Evolutionary conservation across 2,329 filamentous ascomycete genomes (phyloP).

Genomic region (Alternaria panax): DNA sequence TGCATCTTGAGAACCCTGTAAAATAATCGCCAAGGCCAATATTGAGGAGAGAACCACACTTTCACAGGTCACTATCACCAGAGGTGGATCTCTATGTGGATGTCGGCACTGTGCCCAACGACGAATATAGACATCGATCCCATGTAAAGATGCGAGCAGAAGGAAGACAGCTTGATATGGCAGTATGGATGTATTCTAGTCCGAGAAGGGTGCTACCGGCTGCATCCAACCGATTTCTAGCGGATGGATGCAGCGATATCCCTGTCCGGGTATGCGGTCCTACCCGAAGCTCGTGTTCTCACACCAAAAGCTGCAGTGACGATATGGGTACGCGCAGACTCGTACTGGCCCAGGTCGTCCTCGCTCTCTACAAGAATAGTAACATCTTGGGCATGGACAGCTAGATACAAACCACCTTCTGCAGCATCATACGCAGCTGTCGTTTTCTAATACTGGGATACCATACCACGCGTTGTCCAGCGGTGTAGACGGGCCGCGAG

Average conservation of each 20-base stretch:
- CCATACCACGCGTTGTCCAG: not conserved
- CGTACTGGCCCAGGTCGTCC: not conserved
- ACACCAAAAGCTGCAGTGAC: not conserved
- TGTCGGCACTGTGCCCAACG: not conserved
- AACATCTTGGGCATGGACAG: not conserved
- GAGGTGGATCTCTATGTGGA: not conserved
- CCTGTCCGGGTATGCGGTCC: slow-evolving; percentile 5
- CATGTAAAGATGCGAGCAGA: not conserved
- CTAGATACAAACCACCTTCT: no score
- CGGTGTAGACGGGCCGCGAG: not conserved
- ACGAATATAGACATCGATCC: not conserved
- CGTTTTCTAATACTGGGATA: not conserved
- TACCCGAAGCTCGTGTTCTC: slow-evolving; percentile 2
- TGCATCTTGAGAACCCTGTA: not conserved
- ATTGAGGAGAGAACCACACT: not conserved
- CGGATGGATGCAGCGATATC: not conserved
- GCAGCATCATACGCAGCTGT: not conserved
- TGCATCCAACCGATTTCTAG: not conserved
- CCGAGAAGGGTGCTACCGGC: not conserved
- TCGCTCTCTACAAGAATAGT: not conserved
- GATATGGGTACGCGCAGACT: not conserved
- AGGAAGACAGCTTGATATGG: not conserved
- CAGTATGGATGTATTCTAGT: not conserved
- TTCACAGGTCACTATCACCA: not conserved
- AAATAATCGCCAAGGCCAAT: not conserved